Evolutionary conservation across 2,329 filamentous ascomycete species (phyloP).

Genomic region (Aspergillus sp.): DNA sequence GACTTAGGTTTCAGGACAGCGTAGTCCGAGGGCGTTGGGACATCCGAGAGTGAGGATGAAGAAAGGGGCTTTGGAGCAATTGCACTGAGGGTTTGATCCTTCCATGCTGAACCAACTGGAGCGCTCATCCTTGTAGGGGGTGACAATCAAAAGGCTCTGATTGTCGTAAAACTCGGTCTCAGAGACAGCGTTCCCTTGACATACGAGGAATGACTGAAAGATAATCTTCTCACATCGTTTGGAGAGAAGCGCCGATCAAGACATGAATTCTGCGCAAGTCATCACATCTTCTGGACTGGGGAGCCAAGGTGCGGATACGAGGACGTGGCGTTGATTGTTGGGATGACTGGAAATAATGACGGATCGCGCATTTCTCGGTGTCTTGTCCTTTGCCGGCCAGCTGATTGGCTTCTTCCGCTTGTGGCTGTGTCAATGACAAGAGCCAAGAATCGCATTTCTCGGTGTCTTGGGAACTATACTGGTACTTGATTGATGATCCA

Average conservation of each 20-base stretch:
- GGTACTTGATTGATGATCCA: conserved; percentile 3
- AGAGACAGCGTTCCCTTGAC: background rate
- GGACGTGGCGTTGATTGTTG: conserved; percentile 8
- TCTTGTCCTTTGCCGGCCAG: conserved; percentile 2
- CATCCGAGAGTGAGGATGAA: background rate
- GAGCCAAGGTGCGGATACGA: background rate
- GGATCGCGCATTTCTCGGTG: conserved; percentile 17
- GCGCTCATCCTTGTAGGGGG: background rate
- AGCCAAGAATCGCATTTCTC: conserved; percentile 6
- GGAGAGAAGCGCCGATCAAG: background rate
- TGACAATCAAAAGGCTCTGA: background rate
- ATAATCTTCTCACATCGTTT: conserved; percentile 1
- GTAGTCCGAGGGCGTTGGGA: background rate
- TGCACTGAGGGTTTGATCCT: background rate
- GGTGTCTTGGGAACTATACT: conserved; percentile 7
- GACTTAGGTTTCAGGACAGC: conserved; percentile 17
- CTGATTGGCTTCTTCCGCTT: conserved; percentile 1
- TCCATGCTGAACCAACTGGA: background rate
- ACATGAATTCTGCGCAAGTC: background rate
- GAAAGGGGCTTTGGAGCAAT: conserved; percentile 3
- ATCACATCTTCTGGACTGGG: background rate
- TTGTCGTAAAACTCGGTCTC: conserved; percentile 6
- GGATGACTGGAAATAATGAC: background rate
- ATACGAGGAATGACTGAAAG: background rate
- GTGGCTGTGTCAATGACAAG: conserved; percentile 2